Percentiles rank a stretch among this genome's conserved stretches.
Conservation (phyloP, 177 flowering plant species). For the Vitis hybrid region DNA sequence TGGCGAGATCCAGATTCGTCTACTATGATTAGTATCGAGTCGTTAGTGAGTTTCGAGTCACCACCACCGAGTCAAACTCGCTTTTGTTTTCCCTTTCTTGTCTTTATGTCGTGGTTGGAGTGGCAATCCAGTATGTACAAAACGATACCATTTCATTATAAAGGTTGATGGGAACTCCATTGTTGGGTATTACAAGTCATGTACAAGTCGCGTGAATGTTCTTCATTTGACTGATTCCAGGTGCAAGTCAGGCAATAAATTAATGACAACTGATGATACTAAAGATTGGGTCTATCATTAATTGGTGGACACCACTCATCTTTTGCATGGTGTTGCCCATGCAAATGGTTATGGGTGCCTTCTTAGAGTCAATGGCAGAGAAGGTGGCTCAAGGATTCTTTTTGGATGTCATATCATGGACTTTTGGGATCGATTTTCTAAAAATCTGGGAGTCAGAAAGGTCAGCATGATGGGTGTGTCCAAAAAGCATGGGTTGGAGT, state of each 20-base stretch:
- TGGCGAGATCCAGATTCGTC: conserved; percentile 74
- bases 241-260: conserved; percentile 71
- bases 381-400: conserved; percentile 79
- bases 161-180: conserved; percentile 50
- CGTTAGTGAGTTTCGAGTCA: conserved; percentile 67
- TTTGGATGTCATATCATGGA: conserved; percentile 82
- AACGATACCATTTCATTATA: conserved; percentile 84
- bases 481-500: conserved; percentile 78
- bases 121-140: conserved; percentile 76
- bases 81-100: background rate
- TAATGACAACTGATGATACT: conserved; percentile 59
- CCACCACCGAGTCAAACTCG: background rate
- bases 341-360: conserved; percentile 90
- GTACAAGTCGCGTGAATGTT: conserved; percentile 56
- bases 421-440: conserved; percentile 89
- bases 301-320: conserved; percentile 70
- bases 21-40: conserved; percentile 97
- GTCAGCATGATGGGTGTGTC: conserved; percentile 93
- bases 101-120: conserved; percentile 52
- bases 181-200: conserved; percentile 57
- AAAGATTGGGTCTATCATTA: conserved; percentile 76
- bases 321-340: conserved; percentile 88
- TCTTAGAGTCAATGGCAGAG: conserved; percentile 84
- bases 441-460: conserved; percentile 67
- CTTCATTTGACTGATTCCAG: conserved; percentile 58